These are phyloP conservation scores for Collybia nuda DNA, from an alignment of 768 basidiomycete species.

Conservation along the genomic window DNA sequence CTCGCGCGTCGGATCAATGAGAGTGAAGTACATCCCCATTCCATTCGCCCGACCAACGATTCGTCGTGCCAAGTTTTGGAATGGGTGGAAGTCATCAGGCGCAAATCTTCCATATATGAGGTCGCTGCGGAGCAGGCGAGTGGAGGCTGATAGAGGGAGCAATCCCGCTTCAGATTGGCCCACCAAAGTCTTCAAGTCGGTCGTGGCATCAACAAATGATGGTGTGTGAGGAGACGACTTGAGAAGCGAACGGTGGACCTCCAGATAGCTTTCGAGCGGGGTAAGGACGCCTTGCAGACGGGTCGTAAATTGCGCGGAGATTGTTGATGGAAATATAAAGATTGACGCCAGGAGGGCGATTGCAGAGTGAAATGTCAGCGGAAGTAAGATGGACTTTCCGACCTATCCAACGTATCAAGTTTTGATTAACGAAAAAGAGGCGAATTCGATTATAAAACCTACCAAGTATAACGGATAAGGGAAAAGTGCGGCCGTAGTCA, in stretches of 20 bases:
- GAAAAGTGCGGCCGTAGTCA: conserved; percentile 58
- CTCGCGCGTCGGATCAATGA: conserved; percentile 65
- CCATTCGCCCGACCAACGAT: conserved; percentile 62
- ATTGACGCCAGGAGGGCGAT: conserved; percentile 52
- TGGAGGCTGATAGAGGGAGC: conserved; percentile 49
- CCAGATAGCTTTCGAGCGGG: conserved; percentile 45
- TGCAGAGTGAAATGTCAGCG: conserved; percentile 58
- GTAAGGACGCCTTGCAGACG: conserved; percentile 46
- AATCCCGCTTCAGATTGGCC: conserved; percentile 49
- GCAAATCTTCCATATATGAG: conserved; percentile 60
- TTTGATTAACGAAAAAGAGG: neutral
- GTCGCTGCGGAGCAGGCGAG: conserved; percentile 56
- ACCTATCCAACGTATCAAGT: conserved; percentile 27
- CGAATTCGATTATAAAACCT: conserved; percentile 8
- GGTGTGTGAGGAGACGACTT: conserved; percentile 38
- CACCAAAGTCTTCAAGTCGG: conserved; percentile 27
- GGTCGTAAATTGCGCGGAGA: conserved; percentile 57
- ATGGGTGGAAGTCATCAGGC: conserved; percentile 50
- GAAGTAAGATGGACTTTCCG: conserved; percentile 53
- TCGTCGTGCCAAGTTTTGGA: conserved; percentile 50
- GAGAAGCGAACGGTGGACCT: conserved; percentile 47
- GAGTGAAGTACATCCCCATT: conserved; percentile 55
- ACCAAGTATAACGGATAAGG: conserved; percentile 65
- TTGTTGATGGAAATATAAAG: conserved; percentile 60
- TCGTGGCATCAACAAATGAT: conserved; percentile 31